Base-by-base conservation (phyloP, 2,329 filamentous ascomycete species). In the Sporothrix pseudoabietina region DNA sequence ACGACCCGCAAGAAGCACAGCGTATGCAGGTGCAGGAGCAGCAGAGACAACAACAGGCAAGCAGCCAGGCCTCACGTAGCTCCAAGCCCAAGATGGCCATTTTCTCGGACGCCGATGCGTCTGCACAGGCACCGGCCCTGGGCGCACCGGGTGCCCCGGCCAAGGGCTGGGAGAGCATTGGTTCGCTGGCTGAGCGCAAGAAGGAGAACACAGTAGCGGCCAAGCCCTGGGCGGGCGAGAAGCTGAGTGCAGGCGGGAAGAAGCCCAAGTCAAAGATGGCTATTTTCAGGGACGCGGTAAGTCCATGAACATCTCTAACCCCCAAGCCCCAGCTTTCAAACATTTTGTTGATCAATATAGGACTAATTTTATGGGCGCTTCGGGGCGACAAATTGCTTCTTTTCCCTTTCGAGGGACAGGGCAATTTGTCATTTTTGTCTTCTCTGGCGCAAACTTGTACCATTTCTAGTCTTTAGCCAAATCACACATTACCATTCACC, bases 261-360 rank as follows among this genome's bases (percentile, higher is more conserved):
- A 93, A 93, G 83, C 89, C 86, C 59, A 89, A 87, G 71, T 87
- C 91, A 71, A 98, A 98, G 86, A 92, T 99, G 90, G 86, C 91
- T 79, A 89, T 99, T 63, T 99, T 98, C 86, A 95, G 93, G 86
- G 96, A 99, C 86, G 86, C 92, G 92, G 96, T 99, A 91, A 91
- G 94, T 87, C 80, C 72, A 78, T 55, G 52, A 66, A 19, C 26
- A 41, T n/a, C 19, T 44, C n/a, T 52, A 26, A 26, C 9, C 19
- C 16, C 16, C 61, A 16, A 14, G 16, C 16, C 41, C 12, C 16
- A n/a, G 22, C 59, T 54, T 52, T 52, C 26, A 75, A 74, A 63
- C 85, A 87, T 87, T 82, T 86, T 94, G 89, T 96, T 96, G 93
- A 96, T 94, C 87, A 90, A 88, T 86, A 88, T 89, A 98, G 94